phyloP scores from a whole-genome alignment of 73 alveolate genomes.

The Stentor coeruleus region DNA sequence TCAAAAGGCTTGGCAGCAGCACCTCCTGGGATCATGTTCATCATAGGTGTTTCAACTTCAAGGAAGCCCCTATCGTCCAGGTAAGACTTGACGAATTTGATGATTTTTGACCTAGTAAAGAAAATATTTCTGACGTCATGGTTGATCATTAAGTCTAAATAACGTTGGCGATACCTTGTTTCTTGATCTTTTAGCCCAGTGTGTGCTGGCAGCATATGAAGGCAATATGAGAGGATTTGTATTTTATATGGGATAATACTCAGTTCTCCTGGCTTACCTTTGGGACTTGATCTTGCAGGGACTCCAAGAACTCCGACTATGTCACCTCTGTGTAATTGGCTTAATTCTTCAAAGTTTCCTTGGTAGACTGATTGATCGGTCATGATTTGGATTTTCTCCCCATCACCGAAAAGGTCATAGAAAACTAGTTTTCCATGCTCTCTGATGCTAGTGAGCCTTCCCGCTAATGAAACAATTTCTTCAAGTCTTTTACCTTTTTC shows the following conservation, averaged over 20 bases:
- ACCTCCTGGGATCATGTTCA: slow-evolving; percentile 99
- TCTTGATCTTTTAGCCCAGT: slow-evolving; percentile 94
- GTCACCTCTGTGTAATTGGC: slow-evolving; percentile 70
- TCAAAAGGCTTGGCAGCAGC: slow-evolving; percentile 99
- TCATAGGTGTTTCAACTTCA: slow-evolving; percentile 99
- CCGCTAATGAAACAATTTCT: slow-evolving; percentile 78
- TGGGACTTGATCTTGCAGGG: slow-evolving; percentile 79
- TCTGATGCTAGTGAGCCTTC: slow-evolving; percentile 89
- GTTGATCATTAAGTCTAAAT: slow-evolving; percentile 93
- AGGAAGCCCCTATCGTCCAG: slow-evolving; percentile 88
- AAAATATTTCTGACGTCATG: slow-evolving; percentile 78
- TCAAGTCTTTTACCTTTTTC: slow-evolving; percentile 79
- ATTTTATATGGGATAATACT: slow-evolving; percentile 51
- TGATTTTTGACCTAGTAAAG: slow-evolving; percentile 85
- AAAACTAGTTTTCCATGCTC: slow-evolving; percentile 84
- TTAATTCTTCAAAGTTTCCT: not conserved
- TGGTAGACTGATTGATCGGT: slow-evolving; percentile 24
- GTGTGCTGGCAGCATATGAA: slow-evolving; percentile 91
- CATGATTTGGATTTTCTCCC: slow-evolving; percentile 84
- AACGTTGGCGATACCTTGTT: slow-evolving; percentile 95
- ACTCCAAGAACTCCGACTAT: slow-evolving; percentile 93
- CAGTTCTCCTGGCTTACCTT: slow-evolving; percentile 64
- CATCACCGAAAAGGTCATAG: slow-evolving; percentile 90
- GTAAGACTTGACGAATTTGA: slow-evolving; percentile 84
- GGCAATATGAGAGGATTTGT: slow-evolving; percentile 33